Conservation (phyloP, 2,329 filamentous ascomycete genomes). For the Ophiostoma tasmaniense region DNA sequence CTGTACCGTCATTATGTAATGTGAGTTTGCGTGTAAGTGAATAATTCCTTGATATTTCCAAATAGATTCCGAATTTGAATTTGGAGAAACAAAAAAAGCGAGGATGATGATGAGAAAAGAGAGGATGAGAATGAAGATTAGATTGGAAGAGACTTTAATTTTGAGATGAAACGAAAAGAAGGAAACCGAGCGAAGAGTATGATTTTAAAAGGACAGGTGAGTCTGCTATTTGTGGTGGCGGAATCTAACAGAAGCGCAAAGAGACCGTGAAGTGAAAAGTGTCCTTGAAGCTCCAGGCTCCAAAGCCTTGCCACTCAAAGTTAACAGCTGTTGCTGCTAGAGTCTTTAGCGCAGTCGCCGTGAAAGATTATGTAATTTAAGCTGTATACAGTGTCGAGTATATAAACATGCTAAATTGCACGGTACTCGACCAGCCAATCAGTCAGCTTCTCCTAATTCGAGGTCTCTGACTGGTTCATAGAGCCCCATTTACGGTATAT, state of each 20-base stretch:
- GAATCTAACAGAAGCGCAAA: not conserved
- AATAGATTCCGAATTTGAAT: not conserved
- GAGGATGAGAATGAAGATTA: not conserved
- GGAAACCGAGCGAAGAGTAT: no score
- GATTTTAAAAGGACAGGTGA: not conserved
- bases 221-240: not conserved
- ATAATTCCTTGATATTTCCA: not conserved
- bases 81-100: not conserved
- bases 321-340: not conserved
- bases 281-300: not conserved
- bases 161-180: not conserved
- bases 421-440: slow-evolving; percentile 9
- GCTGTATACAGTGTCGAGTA: not conserved
- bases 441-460: slow-evolving; percentile 17
- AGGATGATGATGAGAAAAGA: not conserved
- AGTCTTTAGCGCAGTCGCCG: not conserved
- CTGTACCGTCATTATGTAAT: not conserved
- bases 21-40: not conserved
- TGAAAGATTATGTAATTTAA: not conserved
- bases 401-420: not conserved
- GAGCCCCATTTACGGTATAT: not conserved
- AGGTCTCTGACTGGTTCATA: slow-evolving; percentile 16
- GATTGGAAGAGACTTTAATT: not conserved
- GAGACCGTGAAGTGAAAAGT: not conserved
- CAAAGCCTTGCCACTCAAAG: slow-evolving; percentile 17